A percentile compares a stretch with the other conserved stretches of the same genome.
These are phyloP conservation scores for Fusarium tricinctum DNA, from an alignment of 2,329 filamentous ascomycete species.

Conservation along the genomic window DNA sequence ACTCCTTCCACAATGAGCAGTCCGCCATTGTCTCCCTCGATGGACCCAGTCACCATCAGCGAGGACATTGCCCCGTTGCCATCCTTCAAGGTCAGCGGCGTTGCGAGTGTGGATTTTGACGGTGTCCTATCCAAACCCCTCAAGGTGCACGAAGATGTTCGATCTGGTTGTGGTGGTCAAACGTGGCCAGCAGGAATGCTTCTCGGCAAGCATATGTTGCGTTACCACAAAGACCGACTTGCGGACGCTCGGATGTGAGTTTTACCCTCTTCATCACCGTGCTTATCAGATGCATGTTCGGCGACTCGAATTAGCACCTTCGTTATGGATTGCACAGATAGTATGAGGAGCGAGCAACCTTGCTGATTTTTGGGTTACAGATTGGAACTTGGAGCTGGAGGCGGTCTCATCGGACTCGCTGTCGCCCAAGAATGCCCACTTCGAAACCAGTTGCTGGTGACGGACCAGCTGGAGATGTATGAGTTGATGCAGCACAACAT, in stretches of 20 bases:
- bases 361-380: slow-evolving; percentile 61
- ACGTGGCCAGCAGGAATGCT: slow-evolving; percentile 96
- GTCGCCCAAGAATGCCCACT: slow-evolving; percentile 70
- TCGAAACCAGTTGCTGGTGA: slow-evolving; percentile 76
- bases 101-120: slow-evolving; percentile 74
- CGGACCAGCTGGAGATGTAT: slow-evolving; percentile 90
- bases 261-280: slow-evolving; percentile 13
- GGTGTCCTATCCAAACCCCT: slow-evolving; percentile 79
- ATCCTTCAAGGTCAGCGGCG: slow-evolving; percentile 68
- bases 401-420: slow-evolving; percentile 83
- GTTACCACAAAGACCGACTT: slow-evolving; percentile 75
- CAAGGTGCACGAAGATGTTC: slow-evolving; percentile 85
- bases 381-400: slow-evolving; percentile 91
- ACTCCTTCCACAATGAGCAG: slow-evolving; percentile 42
- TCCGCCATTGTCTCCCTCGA: slow-evolving; percentile 63
- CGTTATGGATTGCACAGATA: slow-evolving; percentile 18
- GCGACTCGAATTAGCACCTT: slow-evolving; percentile 13
- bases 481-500: slow-evolving; percentile 90
- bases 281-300: slow-evolving; percentile 19
- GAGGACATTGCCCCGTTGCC: slow-evolving; percentile 72
- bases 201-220: slow-evolving; percentile 86
- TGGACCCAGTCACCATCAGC: slow-evolving; percentile 66
- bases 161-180: slow-evolving; percentile 90
- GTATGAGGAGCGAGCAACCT: slow-evolving; percentile 22
- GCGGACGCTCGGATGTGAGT: slow-evolving; percentile 77